Percentiles rank a stretch among this genome's conserved stretches.
Conservation (phyloP, 345 rosid genomes). For the Syzygium jambos region DNA sequence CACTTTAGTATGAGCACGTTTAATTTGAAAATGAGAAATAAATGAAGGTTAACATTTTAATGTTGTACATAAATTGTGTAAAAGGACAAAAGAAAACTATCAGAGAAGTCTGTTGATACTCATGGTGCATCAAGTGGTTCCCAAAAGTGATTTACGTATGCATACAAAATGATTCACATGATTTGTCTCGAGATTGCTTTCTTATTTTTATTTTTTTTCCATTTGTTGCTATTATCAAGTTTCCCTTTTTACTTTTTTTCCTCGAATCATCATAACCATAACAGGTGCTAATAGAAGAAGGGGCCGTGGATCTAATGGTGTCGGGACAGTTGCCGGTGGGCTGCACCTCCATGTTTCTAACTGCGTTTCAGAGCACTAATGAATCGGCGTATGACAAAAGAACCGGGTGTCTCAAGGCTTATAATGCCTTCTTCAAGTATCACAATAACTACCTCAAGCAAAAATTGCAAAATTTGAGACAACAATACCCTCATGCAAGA, state of each 20-base stretch:
- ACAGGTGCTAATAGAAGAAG: constrained; percentile 59
- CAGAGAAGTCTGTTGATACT: background rate
- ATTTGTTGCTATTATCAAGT: background rate
- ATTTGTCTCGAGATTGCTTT: background rate
- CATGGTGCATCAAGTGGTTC: background rate
- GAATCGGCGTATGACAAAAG: constrained; percentile 30
- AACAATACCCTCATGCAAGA: constrained; percentile 38
- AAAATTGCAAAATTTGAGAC: constrained; percentile 20
- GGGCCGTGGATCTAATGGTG: constrained; percentile 50
- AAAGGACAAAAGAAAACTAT: background rate
- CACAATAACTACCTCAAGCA: constrained; percentile 40
- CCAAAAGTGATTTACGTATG: background rate
- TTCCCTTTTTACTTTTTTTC: background rate
- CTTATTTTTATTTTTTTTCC: background rate
- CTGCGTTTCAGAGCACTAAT: constrained; percentile 23
- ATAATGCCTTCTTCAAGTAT: constrained; percentile 33
- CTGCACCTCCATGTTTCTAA: constrained; percentile 52
- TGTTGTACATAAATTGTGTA: background rate
- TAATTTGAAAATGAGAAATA: background rate
- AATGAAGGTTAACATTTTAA: background rate
- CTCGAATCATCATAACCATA: background rate
- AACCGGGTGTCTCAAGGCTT: constrained; percentile 38
- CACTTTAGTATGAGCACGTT: background rate
- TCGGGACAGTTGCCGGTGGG: constrained; percentile 63
- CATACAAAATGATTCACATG: background rate